Percentiles rank a stretch among this genome's conserved stretches.
Conservation (phyloP, 2,329 filamentous ascomycete species). For the Hirsutella thompsonii region DNA sequence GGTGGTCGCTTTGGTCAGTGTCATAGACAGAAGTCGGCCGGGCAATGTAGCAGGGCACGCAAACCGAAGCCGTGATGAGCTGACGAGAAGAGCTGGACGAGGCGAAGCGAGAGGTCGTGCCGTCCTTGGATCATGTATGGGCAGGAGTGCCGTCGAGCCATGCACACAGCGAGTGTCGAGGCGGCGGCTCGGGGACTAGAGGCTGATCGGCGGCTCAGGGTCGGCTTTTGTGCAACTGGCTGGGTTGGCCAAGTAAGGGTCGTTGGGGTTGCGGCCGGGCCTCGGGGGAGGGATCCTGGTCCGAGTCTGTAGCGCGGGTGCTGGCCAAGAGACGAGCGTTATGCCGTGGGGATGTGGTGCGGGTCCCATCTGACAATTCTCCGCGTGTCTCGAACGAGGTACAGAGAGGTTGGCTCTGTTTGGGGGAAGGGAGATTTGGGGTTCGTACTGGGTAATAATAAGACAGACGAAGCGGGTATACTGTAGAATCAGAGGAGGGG, state of each 20-base stretch:
- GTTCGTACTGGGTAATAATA: constrained; percentile 9
- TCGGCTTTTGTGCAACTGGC: constrained; percentile 38
- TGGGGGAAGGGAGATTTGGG: constrained; percentile 9
- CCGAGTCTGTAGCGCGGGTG: constrained; percentile 22
- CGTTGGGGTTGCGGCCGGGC: constrained; percentile 26
- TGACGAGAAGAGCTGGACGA: constrained; percentile 7
- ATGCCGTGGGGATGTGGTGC: constrained; percentile 15
- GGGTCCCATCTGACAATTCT: constrained; percentile 20
- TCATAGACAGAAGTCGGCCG: constrained; percentile 16
- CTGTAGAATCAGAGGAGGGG: constrained; percentile 8
- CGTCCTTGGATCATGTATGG: constrained; percentile 1
- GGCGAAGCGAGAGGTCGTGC: constrained; percentile 2
- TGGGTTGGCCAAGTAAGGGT: constrained; percentile 27
- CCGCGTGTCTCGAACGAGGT: constrained; percentile 17
- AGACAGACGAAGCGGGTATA: constrained; percentile 12
- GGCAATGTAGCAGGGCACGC: constrained; percentile 2
- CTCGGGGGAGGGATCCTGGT: constrained; percentile 19
- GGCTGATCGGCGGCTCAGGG: constrained; percentile 26
- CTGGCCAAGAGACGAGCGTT: constrained; percentile 23
- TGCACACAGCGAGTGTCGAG: background rate
- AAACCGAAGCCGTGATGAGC: constrained; percentile 9
- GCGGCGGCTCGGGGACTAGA: constrained; percentile 13
- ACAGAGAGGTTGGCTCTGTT: constrained; percentile 8
- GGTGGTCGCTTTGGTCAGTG: constrained; percentile 27
- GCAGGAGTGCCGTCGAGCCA: constrained; percentile 1